Percentiles rank a stretch among this genome's conserved stretches.
Evolutionary conservation across 768 basidiomycete genomes (phyloP).

Genomic region (Hygrophorus pudorinus): DNA sequence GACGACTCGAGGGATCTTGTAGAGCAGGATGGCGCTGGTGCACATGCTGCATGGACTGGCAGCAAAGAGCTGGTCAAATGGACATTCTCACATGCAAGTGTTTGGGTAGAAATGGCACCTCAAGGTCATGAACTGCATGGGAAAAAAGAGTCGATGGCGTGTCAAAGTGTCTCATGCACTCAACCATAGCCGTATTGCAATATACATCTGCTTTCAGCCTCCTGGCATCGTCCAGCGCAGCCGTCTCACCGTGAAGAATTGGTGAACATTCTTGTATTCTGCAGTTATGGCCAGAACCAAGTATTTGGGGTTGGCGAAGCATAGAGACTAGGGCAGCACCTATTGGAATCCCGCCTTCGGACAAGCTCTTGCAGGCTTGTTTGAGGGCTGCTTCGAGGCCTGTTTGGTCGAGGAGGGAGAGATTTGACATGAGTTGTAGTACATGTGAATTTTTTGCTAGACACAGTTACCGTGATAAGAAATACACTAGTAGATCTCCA

Average conservation of each 20-base stretch:
- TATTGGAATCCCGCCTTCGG: conserved; percentile 9
- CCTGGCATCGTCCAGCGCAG: conserved; percentile 41
- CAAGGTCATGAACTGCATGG: conserved; percentile 26
- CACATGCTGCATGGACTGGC: conserved; percentile 66
- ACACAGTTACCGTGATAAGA: too few species aligned
- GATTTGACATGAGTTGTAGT: too few species aligned
- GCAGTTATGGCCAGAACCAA: conserved; percentile 26
- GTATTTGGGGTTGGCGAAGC: conserved; percentile 7
- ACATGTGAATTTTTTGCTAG: too few species aligned
- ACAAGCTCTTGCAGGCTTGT: too few species aligned
- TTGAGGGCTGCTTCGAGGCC: too few species aligned
- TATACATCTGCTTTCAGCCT: conserved; percentile 35
- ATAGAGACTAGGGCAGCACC: conserved; percentile 4
- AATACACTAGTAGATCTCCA: too few species aligned
- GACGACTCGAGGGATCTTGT: conserved; percentile 55
- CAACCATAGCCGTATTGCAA: conserved; percentile 38
- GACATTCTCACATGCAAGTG: neutral
- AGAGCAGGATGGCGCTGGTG: conserved; percentile 50
- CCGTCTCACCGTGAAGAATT: conserved; percentile 27
- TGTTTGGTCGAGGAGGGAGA: too few species aligned
- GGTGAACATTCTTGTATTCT: conserved; percentile 25
- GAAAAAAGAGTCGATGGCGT: neutral
- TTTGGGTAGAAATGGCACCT: conserved; percentile 12
- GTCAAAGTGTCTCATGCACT: conserved; percentile 9
- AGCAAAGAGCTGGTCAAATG: conserved; percentile 7